phyloP scores from a whole-genome alignment of 768 basidiomycete genomes.

The Trametes punicea region DNA sequence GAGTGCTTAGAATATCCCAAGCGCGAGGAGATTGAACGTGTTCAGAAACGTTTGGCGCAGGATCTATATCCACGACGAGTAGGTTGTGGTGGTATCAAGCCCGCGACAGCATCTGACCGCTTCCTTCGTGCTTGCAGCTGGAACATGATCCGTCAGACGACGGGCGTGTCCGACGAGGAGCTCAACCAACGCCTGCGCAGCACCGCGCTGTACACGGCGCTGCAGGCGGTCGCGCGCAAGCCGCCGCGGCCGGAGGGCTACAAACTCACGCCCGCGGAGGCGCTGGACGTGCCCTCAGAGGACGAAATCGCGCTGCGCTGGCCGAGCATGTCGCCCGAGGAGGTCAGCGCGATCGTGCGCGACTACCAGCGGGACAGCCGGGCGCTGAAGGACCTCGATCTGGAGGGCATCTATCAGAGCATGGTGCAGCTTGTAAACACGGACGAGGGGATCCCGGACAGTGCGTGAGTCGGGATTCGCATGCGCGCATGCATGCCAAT shows the following conservation, averaged over 20 bases:
- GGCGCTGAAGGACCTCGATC: conserved; percentile 47
- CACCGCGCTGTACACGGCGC: conserved; percentile 73
- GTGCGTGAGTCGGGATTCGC: no score
- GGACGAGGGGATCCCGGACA: conserved; percentile 16
- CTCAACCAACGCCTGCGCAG: conserved; percentile 64
- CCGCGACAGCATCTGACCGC: neutral
- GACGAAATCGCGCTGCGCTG: conserved; percentile 68
- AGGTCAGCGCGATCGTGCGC: conserved; percentile 51
- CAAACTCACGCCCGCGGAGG: conserved; percentile 54
- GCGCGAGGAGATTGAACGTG: conserved; percentile 63
- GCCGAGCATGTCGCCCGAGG: conserved; percentile 68
- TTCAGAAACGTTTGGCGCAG: conserved; percentile 83
- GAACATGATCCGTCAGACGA: conserved; percentile 69
- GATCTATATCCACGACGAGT: conserved; percentile 89
- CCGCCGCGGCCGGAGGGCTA: conserved; percentile 43
- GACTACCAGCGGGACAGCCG: conserved; percentile 67
- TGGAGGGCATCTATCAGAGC: conserved; percentile 61
- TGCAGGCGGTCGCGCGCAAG: conserved; percentile 46
- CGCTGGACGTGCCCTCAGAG: conserved; percentile 53
- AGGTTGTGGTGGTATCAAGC: conserved; percentile 4
- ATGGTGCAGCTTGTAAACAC: conserved; percentile 63
- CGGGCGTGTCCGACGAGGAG: conserved; percentile 73
- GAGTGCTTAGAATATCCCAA: conserved; percentile 56
- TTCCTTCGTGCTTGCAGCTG: conserved; percentile 50
- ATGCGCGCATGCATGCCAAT: no score